A percentile compares a stretch with the other conserved stretches of the same genome.
Conservation (phyloP, 2,329 filamentous ascomycete species). For the Apiospora rasikravindrae region DNA sequence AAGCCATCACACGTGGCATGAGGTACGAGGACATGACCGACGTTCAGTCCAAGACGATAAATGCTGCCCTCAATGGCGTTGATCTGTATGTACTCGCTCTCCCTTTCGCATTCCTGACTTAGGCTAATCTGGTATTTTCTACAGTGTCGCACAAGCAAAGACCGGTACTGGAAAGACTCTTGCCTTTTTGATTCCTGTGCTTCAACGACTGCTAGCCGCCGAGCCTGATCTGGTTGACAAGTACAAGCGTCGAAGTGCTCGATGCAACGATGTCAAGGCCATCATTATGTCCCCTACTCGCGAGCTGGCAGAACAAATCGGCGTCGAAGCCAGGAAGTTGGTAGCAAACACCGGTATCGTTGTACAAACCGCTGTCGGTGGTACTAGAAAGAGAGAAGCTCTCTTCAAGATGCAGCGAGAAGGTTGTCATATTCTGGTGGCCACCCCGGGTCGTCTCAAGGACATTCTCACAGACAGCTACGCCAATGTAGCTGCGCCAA, state of each 20-base stretch:
- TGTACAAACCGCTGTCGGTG: conserved; percentile 83
- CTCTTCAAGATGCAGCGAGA: conserved; percentile 70
- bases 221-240: conserved; percentile 65
- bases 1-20: conserved; percentile 74
- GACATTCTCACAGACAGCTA: conserved; percentile 75
- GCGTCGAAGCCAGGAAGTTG: conserved; percentile 76
- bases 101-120: neutral
- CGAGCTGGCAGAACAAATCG: conserved; percentile 82
- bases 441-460: conserved; percentile 84
- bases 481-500: conserved; percentile 71
- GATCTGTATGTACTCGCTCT: conserved; percentile 70
- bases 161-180: conserved; percentile 97
- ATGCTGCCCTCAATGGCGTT: conserved; percentile 75
- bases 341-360: conserved; percentile 68
- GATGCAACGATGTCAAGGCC: conserved; percentile 66
- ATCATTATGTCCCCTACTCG: conserved; percentile 80
- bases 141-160: conserved; percentile 87
- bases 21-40: conserved; percentile 86
- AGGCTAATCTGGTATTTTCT: conserved; percentile 1
- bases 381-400: conserved; percentile 76
- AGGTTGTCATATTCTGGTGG: conserved; percentile 89
- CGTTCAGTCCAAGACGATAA: conserved; percentile 85
- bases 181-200: conserved; percentile 84
- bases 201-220: conserved; percentile 76
- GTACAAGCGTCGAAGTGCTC: conserved; percentile 40